Evolutionary conservation across 2,329 filamentous ascomycete species (phyloP).

Genomic region (Fusarium fracticaudum): DNA sequence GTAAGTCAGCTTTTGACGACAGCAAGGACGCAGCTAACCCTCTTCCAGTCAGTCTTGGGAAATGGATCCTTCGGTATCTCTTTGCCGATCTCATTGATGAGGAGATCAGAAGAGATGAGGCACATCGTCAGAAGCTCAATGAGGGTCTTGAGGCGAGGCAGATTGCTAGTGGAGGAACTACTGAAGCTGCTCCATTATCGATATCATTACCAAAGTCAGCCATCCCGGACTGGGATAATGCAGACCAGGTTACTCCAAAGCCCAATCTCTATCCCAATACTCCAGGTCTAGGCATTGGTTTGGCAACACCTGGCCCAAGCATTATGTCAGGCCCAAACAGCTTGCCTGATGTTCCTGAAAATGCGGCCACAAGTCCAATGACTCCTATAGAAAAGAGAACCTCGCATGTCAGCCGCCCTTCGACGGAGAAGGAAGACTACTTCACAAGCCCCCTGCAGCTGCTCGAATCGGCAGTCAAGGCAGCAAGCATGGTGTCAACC

Average conservation of each 20-base stretch:
- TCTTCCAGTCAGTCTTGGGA: constrained; percentile 86
- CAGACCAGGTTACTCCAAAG: constrained; percentile 65
- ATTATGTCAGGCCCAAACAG: constrained; percentile 38
- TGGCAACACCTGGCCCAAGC: constrained; percentile 71
- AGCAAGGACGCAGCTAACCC: constrained; percentile 36
- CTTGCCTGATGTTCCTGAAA: constrained; percentile 61
- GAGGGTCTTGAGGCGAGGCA: constrained; percentile 68
- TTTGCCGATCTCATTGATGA: constrained; percentile 91
- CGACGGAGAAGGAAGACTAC: constrained; percentile 77
- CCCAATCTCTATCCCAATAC: constrained; percentile 75
- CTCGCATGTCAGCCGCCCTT: constrained; percentile 67
- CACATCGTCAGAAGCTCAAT: constrained; percentile 75
- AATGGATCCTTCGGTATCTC: constrained; percentile 93
- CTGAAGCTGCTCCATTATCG: constrained; percentile 67
- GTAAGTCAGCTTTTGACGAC: constrained; percentile 59
- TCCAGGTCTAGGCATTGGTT: constrained; percentile 80
- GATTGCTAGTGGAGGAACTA: constrained; percentile 51
- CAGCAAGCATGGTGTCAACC: constrained; percentile 58
- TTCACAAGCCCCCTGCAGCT: constrained; percentile 72
- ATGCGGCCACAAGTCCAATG: constrained; percentile 52
- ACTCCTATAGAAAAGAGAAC: constrained; percentile 64
- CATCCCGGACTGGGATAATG: constrained; percentile 50
- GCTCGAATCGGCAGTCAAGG: constrained; percentile 57
- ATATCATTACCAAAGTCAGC: constrained; percentile 58
- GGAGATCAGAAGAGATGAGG: constrained; percentile 84